Base-by-base conservation (phyloP, 2,329 filamentous ascomycete genomes). In the Neopestalotiopsis sp. region DNA sequence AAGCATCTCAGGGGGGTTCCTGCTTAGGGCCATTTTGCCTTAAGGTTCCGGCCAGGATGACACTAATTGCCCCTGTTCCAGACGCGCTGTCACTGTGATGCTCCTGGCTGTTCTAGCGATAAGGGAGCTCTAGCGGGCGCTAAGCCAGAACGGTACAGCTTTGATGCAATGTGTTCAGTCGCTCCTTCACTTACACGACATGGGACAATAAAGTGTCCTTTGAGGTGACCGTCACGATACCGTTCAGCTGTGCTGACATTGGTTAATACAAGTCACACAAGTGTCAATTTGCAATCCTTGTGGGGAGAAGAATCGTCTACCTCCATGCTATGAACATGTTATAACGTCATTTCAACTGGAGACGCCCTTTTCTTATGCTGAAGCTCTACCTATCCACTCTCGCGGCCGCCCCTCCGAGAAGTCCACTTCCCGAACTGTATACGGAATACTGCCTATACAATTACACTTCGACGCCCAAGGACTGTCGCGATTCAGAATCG, bases 81-180 rank as follows among this genome's bases (percentile, higher is more conserved):
- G 45, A 53, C 45, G 45, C n/a, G 45, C 45, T 53, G 45, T 53
- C 9, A 20, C 24, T 28, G 24, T 28, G 24, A 28, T 28, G 24
- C 42, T 45, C 13, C 13, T 45, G 13, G n/a, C 42, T 4, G 58
- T 34, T 20, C 24, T 28, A 28, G 24, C 24, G 42, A 14, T n/a
- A 42, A 59, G 53, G 24, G 53, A 59, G 57, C 59, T 61, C 34
- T 10, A 42, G 53, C 20, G 24, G 32, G 17, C 65, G 17, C 65
- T 67, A 67, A 57, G 45, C 65, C 65, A 4, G 30, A 40, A 38
- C 14, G 4, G 65, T 40, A 67, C 65, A 67, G 65, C 65, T 67
- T 67, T 67, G 65, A 67, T 53, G 65, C 65, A 67, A 67, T 67
- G 65, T 67, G 65, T 67, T 67, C 65, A 20, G 30, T 56, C 13